Conservation (phyloP, 257 asterid species). For the Jasminum sambac region DNA sequence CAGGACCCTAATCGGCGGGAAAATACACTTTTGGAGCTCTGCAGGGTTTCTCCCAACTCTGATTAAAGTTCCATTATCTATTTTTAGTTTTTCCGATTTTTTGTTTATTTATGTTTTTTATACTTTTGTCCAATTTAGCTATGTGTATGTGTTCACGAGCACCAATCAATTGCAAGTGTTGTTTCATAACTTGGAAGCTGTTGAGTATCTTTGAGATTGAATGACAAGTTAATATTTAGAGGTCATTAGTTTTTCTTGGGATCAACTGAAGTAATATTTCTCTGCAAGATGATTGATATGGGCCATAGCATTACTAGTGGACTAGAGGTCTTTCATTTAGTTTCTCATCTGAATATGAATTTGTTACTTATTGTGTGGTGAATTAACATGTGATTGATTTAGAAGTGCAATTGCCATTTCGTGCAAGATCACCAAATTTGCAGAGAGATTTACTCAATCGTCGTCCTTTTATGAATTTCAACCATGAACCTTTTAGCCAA, state of each 20-base stretch:
- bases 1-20: conserved; percentile 21
- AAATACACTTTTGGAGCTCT: conserved; percentile 33
- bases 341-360: neutral
- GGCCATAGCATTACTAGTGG: neutral
- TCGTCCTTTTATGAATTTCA: neutral
- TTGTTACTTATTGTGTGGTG: neutral
- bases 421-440: neutral
- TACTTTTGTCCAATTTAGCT: neutral
- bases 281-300: neutral
- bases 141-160: neutral
- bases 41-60: conserved; percentile 18
- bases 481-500: neutral
- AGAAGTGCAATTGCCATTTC: neutral
- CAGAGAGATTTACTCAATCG: conserved; percentile 4
- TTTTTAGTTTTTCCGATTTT: neutral
- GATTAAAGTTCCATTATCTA: neutral
- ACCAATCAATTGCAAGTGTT: neutral
- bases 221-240: neutral
- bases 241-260: neutral
- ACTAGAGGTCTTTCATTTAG: neutral
- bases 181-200: neutral
- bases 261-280: neutral
- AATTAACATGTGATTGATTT: neutral
- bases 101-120: neutral
- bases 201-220: neutral